Conservation (phyloP, 2,329 filamentous ascomycete genomes). For the Ambrosiella beaveri region DNA sequence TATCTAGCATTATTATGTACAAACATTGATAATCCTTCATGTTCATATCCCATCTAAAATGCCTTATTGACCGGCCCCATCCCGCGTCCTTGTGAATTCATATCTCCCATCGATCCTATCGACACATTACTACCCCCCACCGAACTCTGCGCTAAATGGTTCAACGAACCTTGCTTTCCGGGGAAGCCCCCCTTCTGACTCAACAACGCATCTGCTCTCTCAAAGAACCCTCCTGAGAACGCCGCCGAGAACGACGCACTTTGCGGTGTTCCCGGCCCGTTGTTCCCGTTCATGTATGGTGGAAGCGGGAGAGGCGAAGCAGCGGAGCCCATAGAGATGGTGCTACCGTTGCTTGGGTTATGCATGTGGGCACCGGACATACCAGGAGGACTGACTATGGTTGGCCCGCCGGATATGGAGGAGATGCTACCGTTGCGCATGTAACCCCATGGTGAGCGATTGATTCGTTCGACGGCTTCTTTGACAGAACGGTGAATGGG, state of each 20-base stretch:
- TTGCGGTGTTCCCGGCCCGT: conserved; percentile 49
- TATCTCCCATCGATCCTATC: conserved; percentile 10
- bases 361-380: conserved; percentile 8
- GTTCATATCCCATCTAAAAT: background rate
- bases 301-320: background rate
- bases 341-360: conserved; percentile 7
- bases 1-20: background rate
- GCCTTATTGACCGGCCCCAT: background rate
- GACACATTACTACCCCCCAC: conserved; percentile 10
- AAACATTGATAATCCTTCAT: background rate
- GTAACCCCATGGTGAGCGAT: conserved; percentile 38
- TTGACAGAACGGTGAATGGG: conserved; percentile 72
- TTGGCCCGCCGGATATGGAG: conserved; percentile 18
- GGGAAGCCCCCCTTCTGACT: conserved; percentile 41
- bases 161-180: conserved; percentile 25
- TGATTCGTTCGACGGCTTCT: conserved; percentile 59
- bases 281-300: background rate
- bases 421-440: background rate
- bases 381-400: conserved; percentile 12
- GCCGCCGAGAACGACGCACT: conserved; percentile 36
- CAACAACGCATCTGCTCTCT: conserved; percentile 37
- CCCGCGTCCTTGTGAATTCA: background rate
- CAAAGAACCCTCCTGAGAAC: conserved; percentile 42
- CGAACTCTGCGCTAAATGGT: conserved; percentile 12
- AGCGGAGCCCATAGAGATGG: background rate